Base-by-base conservation (phyloP, 2,329 filamentous ascomycete species). In the Beauveria caledonica region DNA sequence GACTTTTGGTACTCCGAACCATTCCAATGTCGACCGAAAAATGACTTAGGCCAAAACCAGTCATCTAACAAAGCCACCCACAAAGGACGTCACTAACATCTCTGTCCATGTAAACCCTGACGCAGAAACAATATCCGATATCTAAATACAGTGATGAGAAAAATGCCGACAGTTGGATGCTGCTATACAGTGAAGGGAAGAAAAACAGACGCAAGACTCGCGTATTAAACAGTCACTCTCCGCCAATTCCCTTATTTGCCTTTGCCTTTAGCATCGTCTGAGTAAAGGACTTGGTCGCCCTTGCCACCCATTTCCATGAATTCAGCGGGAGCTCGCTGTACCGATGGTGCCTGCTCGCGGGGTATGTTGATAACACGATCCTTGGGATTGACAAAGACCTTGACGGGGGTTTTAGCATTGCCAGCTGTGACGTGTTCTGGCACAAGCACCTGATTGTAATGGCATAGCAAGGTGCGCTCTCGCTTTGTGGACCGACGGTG, bases 291-390 rank as follows among this genome's bases (percentile, higher is more conserved):
- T 72, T 91, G 85, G 68, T 97, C 93, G 5, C 92, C 93, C 68
- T 89, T 90, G 17, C 91, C 91, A 44, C 93, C 93, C 78, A 95
- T 82, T 63, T 87, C 83, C 72, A 91, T 87, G 66, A 97, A 97
- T 67, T 94, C 91, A 5, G 82, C 78, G 0, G 90, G 81, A 36
- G 84, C 81, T 60, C 90, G 80, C 63, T 86, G 78, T 36, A 85
- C 82, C 27, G 85, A 83, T 0, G 92, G 92, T 1, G 80, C 81
- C 1, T 79, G 73, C 74, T 96, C 90, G 63, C 80, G 81, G 64
- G 67, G 64, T 17, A 68, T 66, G 64, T 76, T 74, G 48, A 72
- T 71, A 33, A 71, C 65, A 11, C 70, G 70, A 23, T 71, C 71
- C 61, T 77, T 75, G 61, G 92, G 93, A 75, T 92, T 92, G 62